Evolutionary conservation across 257 asterid genomes (phyloP).

Genomic region (Solanum corneliomulleri): DNA sequence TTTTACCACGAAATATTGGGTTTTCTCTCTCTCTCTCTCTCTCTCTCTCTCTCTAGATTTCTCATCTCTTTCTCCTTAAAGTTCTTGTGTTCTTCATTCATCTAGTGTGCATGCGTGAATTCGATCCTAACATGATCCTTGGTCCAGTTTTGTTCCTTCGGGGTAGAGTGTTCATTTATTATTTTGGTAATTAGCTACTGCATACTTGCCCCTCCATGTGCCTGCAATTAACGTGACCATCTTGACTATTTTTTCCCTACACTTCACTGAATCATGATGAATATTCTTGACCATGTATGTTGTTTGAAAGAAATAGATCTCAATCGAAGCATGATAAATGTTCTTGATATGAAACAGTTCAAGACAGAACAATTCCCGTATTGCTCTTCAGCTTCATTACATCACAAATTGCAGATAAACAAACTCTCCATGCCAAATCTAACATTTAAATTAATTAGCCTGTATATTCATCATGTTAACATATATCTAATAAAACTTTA

Average conservation of each 20-base stretch:
- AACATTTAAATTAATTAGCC: not conserved
- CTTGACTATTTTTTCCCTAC: not conserved
- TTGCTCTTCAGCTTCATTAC: not conserved
- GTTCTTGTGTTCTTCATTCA: too few relatives aligned
- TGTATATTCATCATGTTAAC: not conserved
- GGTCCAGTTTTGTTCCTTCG: too few relatives aligned
- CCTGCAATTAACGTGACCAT: not conserved
- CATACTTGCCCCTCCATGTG: not conserved
- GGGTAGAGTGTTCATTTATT: too few relatives aligned
- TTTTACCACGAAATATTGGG: too few relatives aligned
- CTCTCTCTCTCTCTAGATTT: too few relatives aligned
- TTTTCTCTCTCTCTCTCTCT: too few relatives aligned
- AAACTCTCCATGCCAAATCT: not conserved
- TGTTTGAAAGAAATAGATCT: not conserved
- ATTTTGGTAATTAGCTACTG: not conserved
- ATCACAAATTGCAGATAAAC: not conserved
- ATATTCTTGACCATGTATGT: too few relatives aligned
- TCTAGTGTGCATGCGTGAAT: too few relatives aligned
- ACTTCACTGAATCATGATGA: not conserved
- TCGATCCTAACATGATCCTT: too few relatives aligned
- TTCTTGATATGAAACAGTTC: not conserved
- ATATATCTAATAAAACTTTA: not conserved
- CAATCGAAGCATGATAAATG: not conserved
- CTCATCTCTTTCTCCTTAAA: too few relatives aligned
- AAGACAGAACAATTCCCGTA: not conserved